Evolutionary conservation across 2,329 filamentous ascomycete species (phyloP).

Genomic region (Chalaropsis ovoidea): DNA sequence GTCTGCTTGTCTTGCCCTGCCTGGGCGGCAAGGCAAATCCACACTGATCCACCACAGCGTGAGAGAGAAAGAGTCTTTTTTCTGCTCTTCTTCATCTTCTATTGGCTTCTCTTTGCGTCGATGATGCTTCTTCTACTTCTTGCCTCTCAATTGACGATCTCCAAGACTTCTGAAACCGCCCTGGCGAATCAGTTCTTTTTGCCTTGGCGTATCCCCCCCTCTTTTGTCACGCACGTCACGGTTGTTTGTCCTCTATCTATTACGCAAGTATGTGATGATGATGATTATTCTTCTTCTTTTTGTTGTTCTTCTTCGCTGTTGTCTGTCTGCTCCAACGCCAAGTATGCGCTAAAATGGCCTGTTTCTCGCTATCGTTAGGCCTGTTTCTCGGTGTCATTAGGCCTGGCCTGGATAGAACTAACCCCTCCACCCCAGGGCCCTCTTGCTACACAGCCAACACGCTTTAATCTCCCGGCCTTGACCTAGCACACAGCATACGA

Average conservation of each 20-base stretch:
- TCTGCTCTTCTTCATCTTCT: not conserved
- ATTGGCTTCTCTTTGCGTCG: too few species aligned
- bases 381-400: not conserved
- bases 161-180: slow-evolving; percentile 2
- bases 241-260: not conserved
- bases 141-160: slow-evolving; percentile 4
- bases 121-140: not conserved
- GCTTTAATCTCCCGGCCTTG: too few species aligned
- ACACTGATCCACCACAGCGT: not conserved
- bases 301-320: not conserved
- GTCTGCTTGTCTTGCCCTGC: not conserved
- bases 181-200: not conserved
- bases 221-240: not conserved
- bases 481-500: too few species aligned
- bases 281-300: too few species aligned
- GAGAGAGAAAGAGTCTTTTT: not conserved
- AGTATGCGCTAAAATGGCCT: not conserved
- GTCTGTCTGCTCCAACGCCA: not conserved
- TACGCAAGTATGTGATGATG: not conserved
- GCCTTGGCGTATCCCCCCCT: not conserved
- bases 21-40: not conserved
- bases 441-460: too few species aligned
- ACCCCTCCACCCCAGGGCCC: too few species aligned
- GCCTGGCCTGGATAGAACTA: not conserved
- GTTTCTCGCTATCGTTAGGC: not conserved